These are phyloP conservation scores for Cladosporium halotolerans DNA, from an alignment of 2,329 filamentous ascomycete genomes.

Conservation along the genomic window DNA sequence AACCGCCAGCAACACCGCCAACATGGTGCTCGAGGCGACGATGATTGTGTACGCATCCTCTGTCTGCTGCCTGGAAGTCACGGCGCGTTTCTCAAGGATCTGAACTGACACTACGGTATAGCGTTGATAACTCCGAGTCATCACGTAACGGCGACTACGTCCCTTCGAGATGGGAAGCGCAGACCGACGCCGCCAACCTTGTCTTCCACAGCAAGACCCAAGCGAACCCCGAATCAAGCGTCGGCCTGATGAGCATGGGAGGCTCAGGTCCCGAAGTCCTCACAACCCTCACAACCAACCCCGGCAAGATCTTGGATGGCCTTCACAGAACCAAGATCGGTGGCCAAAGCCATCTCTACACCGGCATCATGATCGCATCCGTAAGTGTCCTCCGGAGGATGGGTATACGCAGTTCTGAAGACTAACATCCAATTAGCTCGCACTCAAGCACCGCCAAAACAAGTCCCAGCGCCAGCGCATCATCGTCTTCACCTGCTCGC, in stretches of 20 bases:
- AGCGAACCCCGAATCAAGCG: slow-evolving; percentile 92
- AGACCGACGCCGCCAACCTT: slow-evolving; percentile 89
- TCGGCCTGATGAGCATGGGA: slow-evolving; percentile 98
- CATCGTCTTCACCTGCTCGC: slow-evolving; percentile 93
- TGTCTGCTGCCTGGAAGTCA: not conserved
- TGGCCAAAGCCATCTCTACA: slow-evolving; percentile 80
- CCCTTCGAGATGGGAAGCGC: slow-evolving; percentile 91
- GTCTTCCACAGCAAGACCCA: slow-evolving; percentile 94
- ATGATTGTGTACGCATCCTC: slow-evolving; percentile 70
- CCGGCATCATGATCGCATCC: slow-evolving; percentile 88
- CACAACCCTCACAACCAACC: slow-evolving; percentile 91
- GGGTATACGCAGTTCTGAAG: not conserved
- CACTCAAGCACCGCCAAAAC: slow-evolving; percentile 95
- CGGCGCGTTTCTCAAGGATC: not conserved
- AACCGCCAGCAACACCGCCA: slow-evolving; percentile 8
- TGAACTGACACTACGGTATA: slow-evolving; percentile 28
- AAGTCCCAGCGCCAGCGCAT: slow-evolving; percentile 95
- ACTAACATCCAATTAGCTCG: slow-evolving; percentile 56
- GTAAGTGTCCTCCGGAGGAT: slow-evolving; percentile 49
- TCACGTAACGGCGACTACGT: slow-evolving; percentile 91
- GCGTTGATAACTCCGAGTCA: slow-evolving; percentile 97
- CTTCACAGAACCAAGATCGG: slow-evolving; percentile 92
- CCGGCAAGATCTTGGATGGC: slow-evolving; percentile 89
- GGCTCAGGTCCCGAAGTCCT: slow-evolving; percentile 96
- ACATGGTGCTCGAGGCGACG: slow-evolving; percentile 79